These are phyloP conservation scores for Xylaria polymorpha DNA, from an alignment of 2,329 filamentous ascomycete genomes.

Conservation along the genomic window DNA sequence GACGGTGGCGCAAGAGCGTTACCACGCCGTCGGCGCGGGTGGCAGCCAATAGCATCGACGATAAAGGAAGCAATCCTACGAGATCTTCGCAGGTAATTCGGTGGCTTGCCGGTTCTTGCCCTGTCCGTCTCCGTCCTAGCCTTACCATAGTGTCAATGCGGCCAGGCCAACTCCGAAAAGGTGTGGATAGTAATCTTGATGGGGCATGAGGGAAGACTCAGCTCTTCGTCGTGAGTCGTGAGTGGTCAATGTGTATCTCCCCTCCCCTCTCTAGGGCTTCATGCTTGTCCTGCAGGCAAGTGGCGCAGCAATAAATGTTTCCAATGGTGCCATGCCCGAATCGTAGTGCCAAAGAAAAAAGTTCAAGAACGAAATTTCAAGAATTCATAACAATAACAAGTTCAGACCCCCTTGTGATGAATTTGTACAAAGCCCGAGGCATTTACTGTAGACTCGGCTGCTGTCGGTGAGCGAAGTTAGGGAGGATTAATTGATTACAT, in stretches of 20 bases:
- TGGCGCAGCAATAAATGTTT: slow-evolving; percentile 25
- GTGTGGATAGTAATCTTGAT: slow-evolving; percentile 34
- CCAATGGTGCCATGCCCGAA: slow-evolving; percentile 7
- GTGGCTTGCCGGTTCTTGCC: slow-evolving; percentile 32
- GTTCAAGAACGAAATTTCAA: slow-evolving; percentile 8
- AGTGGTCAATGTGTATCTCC: slow-evolving; percentile 14
- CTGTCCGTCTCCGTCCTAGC: slow-evolving; percentile 31
- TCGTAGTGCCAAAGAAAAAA: slow-evolving; percentile 1
- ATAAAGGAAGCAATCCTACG: slow-evolving; percentile 22
- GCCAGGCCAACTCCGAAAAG: slow-evolving; percentile 21
- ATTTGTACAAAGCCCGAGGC: neutral
- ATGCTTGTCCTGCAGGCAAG: slow-evolving; percentile 27
- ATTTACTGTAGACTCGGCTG: slow-evolving; percentile 13
- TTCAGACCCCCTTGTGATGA: slow-evolving; percentile 1
- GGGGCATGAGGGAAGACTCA: slow-evolving; percentile 21
- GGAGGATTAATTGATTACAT: neutral
- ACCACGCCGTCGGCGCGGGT: slow-evolving; percentile 35
- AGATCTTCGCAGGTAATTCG: slow-evolving; percentile 27
- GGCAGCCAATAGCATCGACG: slow-evolving; percentile 31
- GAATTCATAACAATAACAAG: slow-evolving; percentile 11
- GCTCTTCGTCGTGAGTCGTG: slow-evolving; percentile 10
- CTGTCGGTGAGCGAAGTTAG: slow-evolving; percentile 28
- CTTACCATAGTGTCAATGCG: slow-evolving; percentile 14
- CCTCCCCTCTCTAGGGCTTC: slow-evolving; percentile 1
- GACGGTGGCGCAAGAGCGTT: slow-evolving; percentile 30